Base-by-base conservation (phyloP, 164 flowering plant genomes). In the Euptelea pleiosperma region DNA sequence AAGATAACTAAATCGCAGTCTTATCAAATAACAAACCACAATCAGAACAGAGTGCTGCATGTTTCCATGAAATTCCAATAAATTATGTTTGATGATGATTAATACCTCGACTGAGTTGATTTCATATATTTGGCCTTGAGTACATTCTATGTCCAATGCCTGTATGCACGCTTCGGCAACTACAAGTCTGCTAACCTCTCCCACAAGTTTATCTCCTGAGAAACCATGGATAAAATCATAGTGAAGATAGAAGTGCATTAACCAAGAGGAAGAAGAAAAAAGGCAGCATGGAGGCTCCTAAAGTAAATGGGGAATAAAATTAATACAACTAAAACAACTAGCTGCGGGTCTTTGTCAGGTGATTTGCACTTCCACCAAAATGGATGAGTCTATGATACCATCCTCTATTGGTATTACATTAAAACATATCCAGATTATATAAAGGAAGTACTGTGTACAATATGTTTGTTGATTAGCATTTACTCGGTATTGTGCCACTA, bases 161-260 rank as follows among this genome's bases (percentile, higher is more conserved):
- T 91, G 98, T 71, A 88, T 68, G 76, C 98, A 88, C 67, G 98
- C 98, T 74, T 91, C 96, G 24, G 98, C 98, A 24, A 91, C 91
- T 3, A 86, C 96, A 71, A 91, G 79, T 63, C 98, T 84, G 75
- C 98, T 91, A 42, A 68, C 94, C 77, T 91, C 98, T 29, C 98
- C 98, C 36, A 82, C 90, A 63, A 91, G 96, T 66, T 83, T 91
- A 70, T 91, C 98, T 44, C 98, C 98, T 91, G 71, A 4, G 26
- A 57, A 55, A 52, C 44, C 26, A 61, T 18, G 15, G n/a, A n/a
- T n/a, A n/a, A n/a, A 18, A 22, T 14, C 12, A 18, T 14, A 42
- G 29, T 6, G 25, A n/a, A 48, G 18, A 0, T 3, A 22, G 18
- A 40, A 29, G 2, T 0, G 11, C 12, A 48, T 2, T 2, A n/a